Evolutionary conservation across 805 yeast genomes (phyloP), one percentile per base, ranked within the genome.

Genomic region (Monosporozyma siamensis): DNA sequence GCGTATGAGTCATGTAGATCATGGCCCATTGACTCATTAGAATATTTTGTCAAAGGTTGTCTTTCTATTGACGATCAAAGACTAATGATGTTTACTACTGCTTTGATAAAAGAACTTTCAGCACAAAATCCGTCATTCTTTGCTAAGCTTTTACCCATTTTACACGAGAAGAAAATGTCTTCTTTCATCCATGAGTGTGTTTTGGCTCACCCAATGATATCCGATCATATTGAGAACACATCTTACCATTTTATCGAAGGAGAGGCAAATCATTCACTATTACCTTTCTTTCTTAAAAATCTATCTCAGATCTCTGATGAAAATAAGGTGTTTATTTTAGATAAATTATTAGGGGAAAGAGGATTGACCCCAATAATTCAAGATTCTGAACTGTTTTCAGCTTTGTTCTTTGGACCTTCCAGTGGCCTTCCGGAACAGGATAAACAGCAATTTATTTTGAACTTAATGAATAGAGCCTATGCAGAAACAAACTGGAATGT

Each of bases 11-110:
- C 25, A 3, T 20, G 15, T 20, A 4, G 4, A 23, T n/a, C 14
- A 6, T 38, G 41, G 41, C 18, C 14, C n/a, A 5, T 8, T 22
- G 12, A 9, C 3, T 6, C 35, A 7, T 29, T 38, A 8, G 18
- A 21, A n/a, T 20, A 27, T 38, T 38, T 38, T 20, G 29, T 38
- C 29, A 21, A 29, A 21, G 26, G 21, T 6, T 37, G 39, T 12
- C 21, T 37, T 6, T 18, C 29, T 8, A 25, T 6, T 4, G 26
- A 25, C 10, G 21, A 37, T 11, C n/a, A 25, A 18, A 26, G 29
- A 18, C 6, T 37, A 12, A 6, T 6, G 6, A 8, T 11, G 5
- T 23, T 20, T 21, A n/a, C 17, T 1, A 4, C 18, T 11, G 11
- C 24, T 11, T 20, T 37, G 18, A 12, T 37, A 10, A 37, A 37